Evolutionary conservation across 148 eudicot genomes (phyloP).

Genomic region (Vaccinium myrtillus): DNA sequence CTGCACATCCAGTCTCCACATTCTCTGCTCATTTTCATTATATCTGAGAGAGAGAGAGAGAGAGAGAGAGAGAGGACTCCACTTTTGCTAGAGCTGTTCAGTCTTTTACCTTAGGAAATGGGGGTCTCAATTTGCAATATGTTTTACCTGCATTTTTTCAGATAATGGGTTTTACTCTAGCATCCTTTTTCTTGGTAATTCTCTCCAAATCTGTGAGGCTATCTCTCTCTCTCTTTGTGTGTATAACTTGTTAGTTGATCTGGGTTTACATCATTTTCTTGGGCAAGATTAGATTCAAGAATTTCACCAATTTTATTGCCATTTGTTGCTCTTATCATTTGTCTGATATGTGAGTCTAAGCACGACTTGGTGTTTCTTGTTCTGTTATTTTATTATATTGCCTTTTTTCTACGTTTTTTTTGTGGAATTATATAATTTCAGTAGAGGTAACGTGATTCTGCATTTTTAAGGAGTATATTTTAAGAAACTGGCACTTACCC

Average conservation of each 20-base stretch:
- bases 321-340: neutral
- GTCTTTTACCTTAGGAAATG: no score
- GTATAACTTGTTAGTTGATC: neutral
- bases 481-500: neutral
- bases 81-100: no score
- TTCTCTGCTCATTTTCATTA: slow-evolving; percentile 49
- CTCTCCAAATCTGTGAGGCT: slow-evolving; percentile 14
- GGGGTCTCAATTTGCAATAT: neutral
- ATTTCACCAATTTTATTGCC: slow-evolving; percentile 4
- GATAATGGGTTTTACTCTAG: slow-evolving; percentile 10
- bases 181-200: slow-evolving; percentile 14
- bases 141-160: neutral
- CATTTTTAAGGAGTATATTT: neutral
- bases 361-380: neutral
- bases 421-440: neutral
- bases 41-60: neutral
- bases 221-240: neutral
- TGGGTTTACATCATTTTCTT: slow-evolving; percentile 18
- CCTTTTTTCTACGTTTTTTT: neutral
- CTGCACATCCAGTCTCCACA: slow-evolving; percentile 90
- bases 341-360: slow-evolving; percentile 14
- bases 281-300: neutral
- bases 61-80: no score
- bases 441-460: slow-evolving; percentile 10
- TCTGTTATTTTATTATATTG: neutral